A percentile compares a stretch with the other conserved stretches of the same genome.
Conservation (phyloP, 176 grass and related monocot species). For the Eleusine indica region DNA sequence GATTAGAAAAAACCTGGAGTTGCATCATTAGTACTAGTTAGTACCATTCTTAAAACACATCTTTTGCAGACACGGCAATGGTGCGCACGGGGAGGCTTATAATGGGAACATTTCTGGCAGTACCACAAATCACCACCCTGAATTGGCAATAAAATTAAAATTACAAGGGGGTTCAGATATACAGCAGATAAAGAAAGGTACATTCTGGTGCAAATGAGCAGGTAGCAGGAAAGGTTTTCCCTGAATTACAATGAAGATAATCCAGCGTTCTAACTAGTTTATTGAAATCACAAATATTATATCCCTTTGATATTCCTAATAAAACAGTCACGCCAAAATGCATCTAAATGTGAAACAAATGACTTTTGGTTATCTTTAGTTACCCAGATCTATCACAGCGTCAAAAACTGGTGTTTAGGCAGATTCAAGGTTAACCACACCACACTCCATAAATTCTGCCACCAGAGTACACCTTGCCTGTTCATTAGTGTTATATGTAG, state of each 20-base stretch:
- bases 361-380: neutral
- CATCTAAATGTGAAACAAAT: neutral
- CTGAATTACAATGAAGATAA: neutral
- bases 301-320: neutral
- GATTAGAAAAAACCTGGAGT: neutral
- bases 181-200: conserved; percentile 1
- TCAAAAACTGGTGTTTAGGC: neutral
- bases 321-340: neutral
- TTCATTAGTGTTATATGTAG: neutral
- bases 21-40: neutral
- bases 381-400: neutral
- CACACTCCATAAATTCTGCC: neutral
- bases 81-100: conserved; percentile 91
- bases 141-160: conserved; percentile 41
- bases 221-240: neutral
- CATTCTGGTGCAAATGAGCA: conserved; percentile 21
- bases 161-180: conserved; percentile 10
- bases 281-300: conserved; percentile 8
- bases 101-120: conserved; percentile 93
- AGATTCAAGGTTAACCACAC: neutral
- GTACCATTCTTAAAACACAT: conserved; percentile 94
- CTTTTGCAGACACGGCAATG: conserved; percentile 98
- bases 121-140: conserved; percentile 97
- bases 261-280: neutral
- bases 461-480: neutral